Base-by-base conservation (phyloP, 352 stramenopile species). In the Globisporangium spiculum region DNA sequence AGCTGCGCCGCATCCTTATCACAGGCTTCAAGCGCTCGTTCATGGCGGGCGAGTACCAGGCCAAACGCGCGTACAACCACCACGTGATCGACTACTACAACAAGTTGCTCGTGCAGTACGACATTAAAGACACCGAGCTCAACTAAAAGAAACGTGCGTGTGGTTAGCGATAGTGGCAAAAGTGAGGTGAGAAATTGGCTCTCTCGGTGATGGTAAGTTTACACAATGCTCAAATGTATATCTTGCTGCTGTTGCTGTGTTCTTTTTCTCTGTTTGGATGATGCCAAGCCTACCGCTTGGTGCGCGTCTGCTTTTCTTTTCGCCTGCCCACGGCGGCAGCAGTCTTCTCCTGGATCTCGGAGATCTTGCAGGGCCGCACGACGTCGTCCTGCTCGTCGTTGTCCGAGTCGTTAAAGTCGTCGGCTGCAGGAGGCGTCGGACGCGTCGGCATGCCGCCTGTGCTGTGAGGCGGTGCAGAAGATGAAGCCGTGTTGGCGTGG, bases 71-170 rank as follows among this genome's bases (percentile, higher is more conserved):
- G 41, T 97, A 97, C 76, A 94, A 89, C 52, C 76, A 89, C 75
- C 79, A 90, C 61, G 83, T 94, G 41, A 95, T 96, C 65, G 80
- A 89, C 63, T 96, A 96, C 75, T 97, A 89, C 70, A 84, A 97
- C 71, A 76, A 86, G 56, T 69, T 97, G 16, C 80, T 87, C 55
- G 65, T 67, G 36, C 78, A 96, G 74, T 94, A 86, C 63, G 77
- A 71, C 26, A 90, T 96, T 41, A 60, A 85, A 1, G 85, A 80
- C 38, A 24, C 26, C 3, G 58, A 60, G 4, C 16, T 41, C 26
- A 60, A 60, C 22, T 60, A 41, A 41, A 26, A 41, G 2, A 44
- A 14, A 8, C 10, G 36, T 60, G 16, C 24, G 34, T 3, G 53
- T 38, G 53, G 18, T 24, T 59, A 27, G 10, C 2, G 26, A 41